Evolutionary conservation across 345 rosid genomes (phyloP), one percentile per base, ranked within the genome.

Genomic region (Crucihimalaya himalaica): DNA sequence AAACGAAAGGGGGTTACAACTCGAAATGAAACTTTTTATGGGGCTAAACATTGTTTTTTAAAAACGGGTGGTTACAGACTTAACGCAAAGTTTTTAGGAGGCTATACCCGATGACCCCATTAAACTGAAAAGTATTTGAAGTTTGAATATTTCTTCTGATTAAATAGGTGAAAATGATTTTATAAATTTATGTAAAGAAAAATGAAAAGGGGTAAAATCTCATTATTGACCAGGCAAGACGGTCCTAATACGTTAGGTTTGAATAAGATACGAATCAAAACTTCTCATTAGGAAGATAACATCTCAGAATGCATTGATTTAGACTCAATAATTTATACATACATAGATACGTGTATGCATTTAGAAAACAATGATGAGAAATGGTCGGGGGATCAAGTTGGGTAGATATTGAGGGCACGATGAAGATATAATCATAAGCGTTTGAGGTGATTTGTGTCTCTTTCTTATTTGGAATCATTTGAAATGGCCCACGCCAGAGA

Each of bases 401-500:
- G 71, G 65, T 78, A 32, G 59, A 83, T 72, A 65, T 47, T 66
- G 83, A 78, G 76, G 84, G 81, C 83, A 76, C 67, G 66, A 21
- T 73, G 67, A 64, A 70, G 47, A 68, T 64, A 45, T 66, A 57
- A 74, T 74, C 61, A 74, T 66, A 66, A 29, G 53, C 40, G 55
- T 57, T 74, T 77, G 75, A 65, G 71, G 84, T 77, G 86, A 83
- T 77, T 79, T 80, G 85, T 84, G 89, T 82, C 73, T 54, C 79
- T 77, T 68, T 84, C 84, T 78, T 66, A 80, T 83, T 84, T 51
- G 86, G 87, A 80, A 88, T 84, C 75, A 79, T 73, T 80, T 66
- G 66, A 58, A 48, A 80, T 72, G 92, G 87, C 88, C 92, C 89
- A 84, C 82, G 81, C 84, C 85, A 81, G 87, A 72, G 89, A 86